Conservation (phyloP, 495 filamentous ascomycete genomes). For the Jackrogersella minutella region DNA sequence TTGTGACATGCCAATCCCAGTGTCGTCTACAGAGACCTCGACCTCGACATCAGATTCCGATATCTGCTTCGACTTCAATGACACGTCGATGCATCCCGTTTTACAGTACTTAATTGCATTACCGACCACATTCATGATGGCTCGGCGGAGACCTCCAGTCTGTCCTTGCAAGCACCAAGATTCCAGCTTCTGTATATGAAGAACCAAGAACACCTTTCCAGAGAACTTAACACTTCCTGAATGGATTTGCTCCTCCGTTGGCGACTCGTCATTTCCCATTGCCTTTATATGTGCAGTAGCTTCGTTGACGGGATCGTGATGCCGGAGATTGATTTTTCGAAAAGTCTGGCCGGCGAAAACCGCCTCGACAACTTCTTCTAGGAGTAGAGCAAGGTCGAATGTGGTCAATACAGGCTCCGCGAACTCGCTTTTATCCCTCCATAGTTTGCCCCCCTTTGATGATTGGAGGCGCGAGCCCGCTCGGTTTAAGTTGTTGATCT, state of each 20-base stretch:
- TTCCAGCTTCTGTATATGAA: conserved; percentile 31
- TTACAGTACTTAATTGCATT: conserved; percentile 85
- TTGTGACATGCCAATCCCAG: conserved; percentile 72
- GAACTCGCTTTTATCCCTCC: conserved; percentile 2
- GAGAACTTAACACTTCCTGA: conserved; percentile 33
- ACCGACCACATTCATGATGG: conserved; percentile 84
- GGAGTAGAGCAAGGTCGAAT: conserved; percentile 53
- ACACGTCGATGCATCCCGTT: conserved; percentile 70
- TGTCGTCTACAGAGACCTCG: conserved; percentile 66
- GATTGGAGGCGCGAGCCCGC: not conserved
- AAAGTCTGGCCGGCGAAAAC: conserved; percentile 61
- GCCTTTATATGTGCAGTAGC: conserved; percentile 15
- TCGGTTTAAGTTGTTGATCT: conserved; percentile 62
- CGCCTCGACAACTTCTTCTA: conserved; percentile 68
- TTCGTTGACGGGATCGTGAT: conserved; percentile 29
- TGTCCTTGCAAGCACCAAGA: conserved; percentile 52
- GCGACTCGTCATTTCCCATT: conserved; percentile 17
- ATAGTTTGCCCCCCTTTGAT: not conserved
- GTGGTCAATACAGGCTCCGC: conserved; percentile 9
- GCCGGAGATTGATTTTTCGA: conserved; percentile 36
- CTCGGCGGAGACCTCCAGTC: conserved; percentile 74
- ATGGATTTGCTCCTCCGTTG: conserved; percentile 33
- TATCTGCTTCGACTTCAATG: conserved; percentile 49
- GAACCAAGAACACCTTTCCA: conserved; percentile 33
- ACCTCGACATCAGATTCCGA: conserved; percentile 39